These are phyloP conservation scores for Ogataea naganishii DNA, from an alignment of 805 yeast species.

Conservation along the genomic window DNA sequence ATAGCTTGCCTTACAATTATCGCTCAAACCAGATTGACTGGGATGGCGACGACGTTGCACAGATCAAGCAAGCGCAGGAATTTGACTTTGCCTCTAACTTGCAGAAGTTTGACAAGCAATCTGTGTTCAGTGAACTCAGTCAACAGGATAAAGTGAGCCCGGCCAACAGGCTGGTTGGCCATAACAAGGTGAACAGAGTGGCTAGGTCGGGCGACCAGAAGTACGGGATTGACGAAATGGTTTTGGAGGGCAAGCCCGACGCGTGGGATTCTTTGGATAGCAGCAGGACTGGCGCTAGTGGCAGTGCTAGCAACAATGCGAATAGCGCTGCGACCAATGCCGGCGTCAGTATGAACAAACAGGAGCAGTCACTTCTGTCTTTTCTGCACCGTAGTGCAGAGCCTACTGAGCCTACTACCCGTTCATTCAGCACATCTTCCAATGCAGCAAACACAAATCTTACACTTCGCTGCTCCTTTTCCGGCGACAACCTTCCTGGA, in stretches of 20 bases:
- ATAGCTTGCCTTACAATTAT: slow-evolving; percentile 12
- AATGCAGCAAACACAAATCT: not conserved
- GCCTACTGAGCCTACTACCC: no score
- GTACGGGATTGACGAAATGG: slow-evolving; percentile 67
- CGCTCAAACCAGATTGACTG: slow-evolving; percentile 31
- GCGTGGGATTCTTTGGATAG: slow-evolving; percentile 41
- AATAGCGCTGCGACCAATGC: slow-evolving; percentile 4
- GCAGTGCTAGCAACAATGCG: no score
- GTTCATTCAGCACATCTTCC: not conserved
- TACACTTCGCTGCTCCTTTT: no score
- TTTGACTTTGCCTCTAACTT: slow-evolving; percentile 83
- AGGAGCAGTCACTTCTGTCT: no score
- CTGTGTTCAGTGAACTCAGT: slow-evolving; percentile 71
- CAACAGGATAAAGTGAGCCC: slow-evolving; percentile 54
- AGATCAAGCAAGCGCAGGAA: slow-evolving; percentile 45
- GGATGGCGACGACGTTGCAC: slow-evolving; percentile 37
- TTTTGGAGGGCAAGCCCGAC: slow-evolving; percentile 42
- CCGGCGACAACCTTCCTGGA: no score
- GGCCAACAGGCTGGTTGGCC: slow-evolving; percentile 61
- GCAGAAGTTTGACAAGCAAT: slow-evolving; percentile 70
- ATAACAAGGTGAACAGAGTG: slow-evolving; percentile 40
- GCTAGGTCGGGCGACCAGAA: slow-evolving; percentile 31
- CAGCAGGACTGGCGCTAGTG: slow-evolving; percentile 5
- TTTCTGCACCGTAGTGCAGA: no score
- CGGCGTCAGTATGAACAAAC: no score